A percentile compares a stretch with the other conserved stretches of the same genome.
These are phyloP conservation scores for Cladorrhinum samala DNA, from an alignment of 495 filamentous ascomycete genomes.

Conservation along the genomic window DNA sequence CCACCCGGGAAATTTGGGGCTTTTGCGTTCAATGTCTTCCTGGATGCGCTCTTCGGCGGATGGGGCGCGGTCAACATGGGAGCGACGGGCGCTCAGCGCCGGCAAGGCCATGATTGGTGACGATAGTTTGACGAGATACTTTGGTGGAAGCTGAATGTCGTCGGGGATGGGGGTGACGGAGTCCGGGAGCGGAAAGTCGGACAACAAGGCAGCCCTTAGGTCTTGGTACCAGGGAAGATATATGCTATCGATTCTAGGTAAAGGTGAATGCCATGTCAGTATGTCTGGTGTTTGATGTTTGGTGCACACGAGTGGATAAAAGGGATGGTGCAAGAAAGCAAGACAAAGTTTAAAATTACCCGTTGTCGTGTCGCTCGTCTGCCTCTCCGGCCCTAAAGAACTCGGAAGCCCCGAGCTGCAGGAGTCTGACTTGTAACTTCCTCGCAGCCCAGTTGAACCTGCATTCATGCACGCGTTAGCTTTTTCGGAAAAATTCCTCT, in stretches of 20 bases:
- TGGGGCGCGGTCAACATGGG: constrained; percentile 14
- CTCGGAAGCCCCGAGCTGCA: constrained; percentile 78
- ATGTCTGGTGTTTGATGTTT: too few relatives aligned
- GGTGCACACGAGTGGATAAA: too few relatives aligned
- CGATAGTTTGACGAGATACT: constrained; percentile 59
- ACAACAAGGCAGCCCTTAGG: constrained; percentile 58
- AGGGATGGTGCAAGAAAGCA: background rate
- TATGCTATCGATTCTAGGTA: constrained; percentile 58
- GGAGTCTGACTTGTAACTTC: constrained; percentile 77
- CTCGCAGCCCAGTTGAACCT: constrained; percentile 92
- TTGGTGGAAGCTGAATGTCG: constrained; percentile 69
- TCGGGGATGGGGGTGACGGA: constrained; percentile 65
- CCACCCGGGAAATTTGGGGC: constrained; percentile 1
- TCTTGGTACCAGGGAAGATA: constrained; percentile 72
- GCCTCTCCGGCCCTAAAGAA: constrained; percentile 74
- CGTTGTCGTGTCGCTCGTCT: constrained; percentile 89
- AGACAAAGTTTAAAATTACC: constrained; percentile 49
- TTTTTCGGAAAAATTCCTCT: background rate
- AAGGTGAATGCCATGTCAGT: background rate
- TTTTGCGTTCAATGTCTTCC: constrained; percentile 5
- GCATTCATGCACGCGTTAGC: background rate
- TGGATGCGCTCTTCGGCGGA: constrained; percentile 1
- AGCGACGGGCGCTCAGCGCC: constrained; percentile 11
- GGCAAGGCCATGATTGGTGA: constrained; percentile 12
- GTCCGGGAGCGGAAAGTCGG: constrained; percentile 60